These are phyloP conservation scores for Rhamnella rubrinervis DNA, from an alignment of 331 rosid species.

Conservation along the genomic window DNA sequence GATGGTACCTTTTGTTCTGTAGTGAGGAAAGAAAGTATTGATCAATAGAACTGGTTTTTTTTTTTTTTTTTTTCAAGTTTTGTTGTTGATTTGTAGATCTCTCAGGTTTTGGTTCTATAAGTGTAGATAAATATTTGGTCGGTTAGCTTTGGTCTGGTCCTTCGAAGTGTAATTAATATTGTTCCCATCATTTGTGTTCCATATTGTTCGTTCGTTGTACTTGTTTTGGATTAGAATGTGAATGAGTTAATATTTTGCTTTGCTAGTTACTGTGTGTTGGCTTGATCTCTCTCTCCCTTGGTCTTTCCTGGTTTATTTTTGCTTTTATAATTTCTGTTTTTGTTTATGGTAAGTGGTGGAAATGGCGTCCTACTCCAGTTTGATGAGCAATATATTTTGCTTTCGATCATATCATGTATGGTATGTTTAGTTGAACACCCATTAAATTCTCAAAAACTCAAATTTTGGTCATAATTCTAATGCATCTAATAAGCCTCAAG, in stretches of 20 bases:
- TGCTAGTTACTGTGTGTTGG: neutral
- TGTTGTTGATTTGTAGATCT: constrained; percentile 28
- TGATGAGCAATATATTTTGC: too few relatives aligned
- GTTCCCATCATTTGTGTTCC: constrained; percentile 11
- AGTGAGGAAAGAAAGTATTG: constrained; percentile 27
- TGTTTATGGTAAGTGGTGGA: too few relatives aligned
- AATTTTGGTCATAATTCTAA: too few relatives aligned
- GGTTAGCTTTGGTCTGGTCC: constrained; percentile 13
- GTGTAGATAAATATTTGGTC: constrained; percentile 23
- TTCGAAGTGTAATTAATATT: constrained; percentile 36
- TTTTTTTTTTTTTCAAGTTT: constrained; percentile 3
- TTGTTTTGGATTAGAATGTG: constrained; percentile 25
- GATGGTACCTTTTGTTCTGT: constrained; percentile 33
- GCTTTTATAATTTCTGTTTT: too few relatives aligned
- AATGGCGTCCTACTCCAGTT: too few relatives aligned
- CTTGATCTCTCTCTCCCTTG: too few relatives aligned
- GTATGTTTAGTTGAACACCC: too few relatives aligned
- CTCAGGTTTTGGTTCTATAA: too few relatives aligned
- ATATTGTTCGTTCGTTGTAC: neutral
- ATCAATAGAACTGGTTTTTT: constrained; percentile 16
- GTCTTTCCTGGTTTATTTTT: too few relatives aligned
- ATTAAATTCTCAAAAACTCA: too few relatives aligned
- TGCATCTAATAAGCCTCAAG: too few relatives aligned
- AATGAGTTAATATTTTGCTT: constrained; percentile 20
- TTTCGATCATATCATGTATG: too few relatives aligned